Evolutionary conservation across 2,329 filamentous ascomycete genomes (phyloP).

Genomic region (Byssothecium circinans): DNA sequence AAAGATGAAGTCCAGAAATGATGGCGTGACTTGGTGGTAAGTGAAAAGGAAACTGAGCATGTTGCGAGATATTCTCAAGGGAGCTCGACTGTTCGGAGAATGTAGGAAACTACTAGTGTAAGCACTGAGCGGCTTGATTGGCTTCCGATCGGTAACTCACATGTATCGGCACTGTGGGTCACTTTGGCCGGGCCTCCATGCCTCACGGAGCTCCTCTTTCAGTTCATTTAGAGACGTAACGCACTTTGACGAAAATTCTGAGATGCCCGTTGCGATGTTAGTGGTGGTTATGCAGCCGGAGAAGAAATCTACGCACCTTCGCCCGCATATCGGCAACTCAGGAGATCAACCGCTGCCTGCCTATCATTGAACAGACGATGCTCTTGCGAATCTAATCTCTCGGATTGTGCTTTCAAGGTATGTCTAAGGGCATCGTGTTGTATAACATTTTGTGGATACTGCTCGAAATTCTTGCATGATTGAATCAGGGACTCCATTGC

Average conservation of each 20-base stretch:
- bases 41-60: slow-evolving; percentile 23
- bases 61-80: slow-evolving; percentile 14
- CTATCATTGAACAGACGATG: slow-evolving; percentile 10
- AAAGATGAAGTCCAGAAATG: slow-evolving; percentile 45
- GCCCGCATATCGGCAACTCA: slow-evolving; percentile 5
- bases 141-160: slow-evolving; percentile 5
- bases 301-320: slow-evolving; percentile 1
- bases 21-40: slow-evolving; percentile 40
- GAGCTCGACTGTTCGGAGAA: slow-evolving; percentile 16
- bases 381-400: slow-evolving; percentile 4
- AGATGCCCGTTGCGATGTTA: too few species aligned
- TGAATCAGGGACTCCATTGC: slow-evolving; percentile 11
- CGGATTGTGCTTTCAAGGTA: slow-evolving; percentile 7
- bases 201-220: slow-evolving; percentile 9
- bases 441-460: slow-evolving; percentile 13
- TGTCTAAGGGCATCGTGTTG: slow-evolving; percentile 4
- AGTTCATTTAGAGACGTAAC: slow-evolving; percentile 3
- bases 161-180: slow-evolving; percentile 21
- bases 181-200: neutral
- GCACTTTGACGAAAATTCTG: too few species aligned
- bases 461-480: slow-evolving; percentile 7
- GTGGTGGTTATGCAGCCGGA: too few species aligned
- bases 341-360: slow-evolving; percentile 13
- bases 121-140: neutral
- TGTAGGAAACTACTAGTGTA: slow-evolving; percentile 18